These are phyloP conservation scores for Neonothopanus nambi DNA, from an alignment of 1,284 basidiomycete species.

Conservation along the genomic window DNA sequence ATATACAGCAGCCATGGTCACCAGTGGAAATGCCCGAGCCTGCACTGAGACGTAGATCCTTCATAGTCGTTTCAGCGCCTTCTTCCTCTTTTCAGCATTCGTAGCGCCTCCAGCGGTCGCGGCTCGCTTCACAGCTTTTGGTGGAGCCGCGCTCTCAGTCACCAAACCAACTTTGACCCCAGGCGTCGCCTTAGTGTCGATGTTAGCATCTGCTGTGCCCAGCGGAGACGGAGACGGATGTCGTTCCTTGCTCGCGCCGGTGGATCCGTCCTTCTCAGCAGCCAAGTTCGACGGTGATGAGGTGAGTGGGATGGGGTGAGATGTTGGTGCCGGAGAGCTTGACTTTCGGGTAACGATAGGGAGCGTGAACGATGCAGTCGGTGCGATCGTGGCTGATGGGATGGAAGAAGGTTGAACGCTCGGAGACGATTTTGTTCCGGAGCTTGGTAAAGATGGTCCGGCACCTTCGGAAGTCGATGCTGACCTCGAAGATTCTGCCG, in stretches of 20 bases:
- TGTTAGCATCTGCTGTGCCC: conserved; percentile 67
- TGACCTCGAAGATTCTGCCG: not conserved
- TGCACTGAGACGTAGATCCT: not conserved
- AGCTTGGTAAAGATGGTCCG: conserved; percentile 18
- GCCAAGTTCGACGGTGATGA: conserved; percentile 36
- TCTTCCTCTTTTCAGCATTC: conserved; percentile 78
- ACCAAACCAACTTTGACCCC: conserved; percentile 21
- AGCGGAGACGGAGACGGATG: conserved; percentile 63
- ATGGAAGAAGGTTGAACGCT: conserved; percentile 13
- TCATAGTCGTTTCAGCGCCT: conserved; percentile 76
- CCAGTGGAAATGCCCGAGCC: not conserved
- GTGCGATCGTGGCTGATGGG: conserved; percentile 22
- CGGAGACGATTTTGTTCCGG: conserved; percentile 18
- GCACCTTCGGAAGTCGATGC: not conserved
- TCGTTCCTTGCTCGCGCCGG: conserved; percentile 46
- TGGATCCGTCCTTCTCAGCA: conserved; percentile 40
- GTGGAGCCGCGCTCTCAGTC: conserved; percentile 29
- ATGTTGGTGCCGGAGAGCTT: conserved; percentile 34
- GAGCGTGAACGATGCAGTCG: conserved; percentile 23
- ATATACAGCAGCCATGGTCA: too few species aligned
- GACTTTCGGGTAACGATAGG: conserved; percentile 34
- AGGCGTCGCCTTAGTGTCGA: conserved; percentile 40
- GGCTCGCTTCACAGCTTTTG: conserved; percentile 69
- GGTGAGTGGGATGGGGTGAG: conserved; percentile 37
- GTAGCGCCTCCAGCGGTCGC: conserved; percentile 51